A percentile compares a stretch with the other conserved stretches of the same genome.
Conservation (phyloP, 306 rosid species). For the Aeschynomene evenia region DNA sequence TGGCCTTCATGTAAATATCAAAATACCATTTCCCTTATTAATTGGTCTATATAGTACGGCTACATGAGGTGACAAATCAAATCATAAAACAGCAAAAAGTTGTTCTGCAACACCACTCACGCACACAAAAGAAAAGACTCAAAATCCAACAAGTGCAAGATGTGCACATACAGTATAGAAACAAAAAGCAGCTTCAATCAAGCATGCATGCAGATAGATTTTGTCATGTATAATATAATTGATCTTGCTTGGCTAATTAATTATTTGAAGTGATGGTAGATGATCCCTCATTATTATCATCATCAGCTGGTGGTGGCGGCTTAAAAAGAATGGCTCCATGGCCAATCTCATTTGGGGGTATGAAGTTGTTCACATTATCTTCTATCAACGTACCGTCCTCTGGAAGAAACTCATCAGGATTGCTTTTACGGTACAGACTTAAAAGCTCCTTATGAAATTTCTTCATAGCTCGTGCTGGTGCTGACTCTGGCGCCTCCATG, state of each 20-base stretch:
- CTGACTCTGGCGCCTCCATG: background rate
- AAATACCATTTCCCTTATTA: no score
- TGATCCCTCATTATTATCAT: background rate
- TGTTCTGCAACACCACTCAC: no score
- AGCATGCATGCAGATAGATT: no score
- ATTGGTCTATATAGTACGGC: no score
- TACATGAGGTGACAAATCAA: no score
- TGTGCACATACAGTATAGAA: no score
- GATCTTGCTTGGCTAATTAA: background rate
- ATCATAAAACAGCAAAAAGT: background rate
- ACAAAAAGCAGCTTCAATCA: no score
- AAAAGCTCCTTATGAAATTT: background rate
- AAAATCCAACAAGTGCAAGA: background rate
- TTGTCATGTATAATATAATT: no score
- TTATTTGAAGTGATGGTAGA: background rate
- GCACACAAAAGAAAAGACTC: no score
- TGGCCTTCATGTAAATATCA: no score
- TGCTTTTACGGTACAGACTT: background rate
- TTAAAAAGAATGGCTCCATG: conserved; percentile 21
- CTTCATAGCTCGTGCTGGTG: no score
- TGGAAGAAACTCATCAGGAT: background rate
- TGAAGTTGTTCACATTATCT: background rate
- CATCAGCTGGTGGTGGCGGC: background rate
- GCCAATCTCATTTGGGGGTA: conserved; percentile 23
- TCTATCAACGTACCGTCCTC: background rate